These are phyloP conservation scores for Orbilia oligospora DNA, from an alignment of 2,329 filamentous ascomycete species.

Conservation along the genomic window DNA sequence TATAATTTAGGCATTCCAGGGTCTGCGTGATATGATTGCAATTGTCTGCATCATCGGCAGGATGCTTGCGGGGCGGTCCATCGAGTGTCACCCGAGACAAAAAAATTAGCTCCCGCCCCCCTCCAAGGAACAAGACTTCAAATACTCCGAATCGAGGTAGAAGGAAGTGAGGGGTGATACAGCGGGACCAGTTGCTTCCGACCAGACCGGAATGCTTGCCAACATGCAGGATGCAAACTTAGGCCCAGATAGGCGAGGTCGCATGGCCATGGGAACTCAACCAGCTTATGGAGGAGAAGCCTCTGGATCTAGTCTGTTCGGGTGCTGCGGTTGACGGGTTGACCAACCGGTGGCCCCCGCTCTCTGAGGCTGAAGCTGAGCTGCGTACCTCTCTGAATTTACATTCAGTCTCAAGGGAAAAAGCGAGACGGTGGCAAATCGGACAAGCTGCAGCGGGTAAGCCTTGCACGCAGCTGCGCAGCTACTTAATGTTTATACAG, in stretches of 20 bases:
- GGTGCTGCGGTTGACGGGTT: too few species aligned
- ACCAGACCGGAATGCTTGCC: not conserved
- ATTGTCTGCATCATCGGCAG: not conserved
- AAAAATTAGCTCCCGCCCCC: not conserved
- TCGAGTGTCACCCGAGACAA: conserved; percentile 6
- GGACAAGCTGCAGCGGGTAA: not conserved
- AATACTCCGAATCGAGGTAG: not conserved
- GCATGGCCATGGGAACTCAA: not conserved
- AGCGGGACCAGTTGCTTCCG: not conserved
- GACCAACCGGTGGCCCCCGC: too few species aligned
- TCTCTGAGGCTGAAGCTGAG: too few species aligned
- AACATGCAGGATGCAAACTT: conserved; percentile 5
- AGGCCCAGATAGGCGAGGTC: conserved; percentile 25
- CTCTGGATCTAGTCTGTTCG: too few species aligned
- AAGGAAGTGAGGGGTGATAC: not conserved
- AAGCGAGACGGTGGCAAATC: conserved; percentile 9
- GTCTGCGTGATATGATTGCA: not conserved
- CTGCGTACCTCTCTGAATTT: too few species aligned
- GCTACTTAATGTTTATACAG: too few species aligned
- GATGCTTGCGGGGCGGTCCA: not conserved
- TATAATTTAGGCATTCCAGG: not conserved
- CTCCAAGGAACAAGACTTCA: not conserved
- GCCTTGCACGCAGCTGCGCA: too few species aligned
- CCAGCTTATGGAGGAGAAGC: too few species aligned
- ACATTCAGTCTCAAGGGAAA: not conserved